These are phyloP conservation scores for Tolypocladium tundrense DNA, from an alignment of 2,329 filamentous ascomycete genomes.

Conservation along the genomic window DNA sequence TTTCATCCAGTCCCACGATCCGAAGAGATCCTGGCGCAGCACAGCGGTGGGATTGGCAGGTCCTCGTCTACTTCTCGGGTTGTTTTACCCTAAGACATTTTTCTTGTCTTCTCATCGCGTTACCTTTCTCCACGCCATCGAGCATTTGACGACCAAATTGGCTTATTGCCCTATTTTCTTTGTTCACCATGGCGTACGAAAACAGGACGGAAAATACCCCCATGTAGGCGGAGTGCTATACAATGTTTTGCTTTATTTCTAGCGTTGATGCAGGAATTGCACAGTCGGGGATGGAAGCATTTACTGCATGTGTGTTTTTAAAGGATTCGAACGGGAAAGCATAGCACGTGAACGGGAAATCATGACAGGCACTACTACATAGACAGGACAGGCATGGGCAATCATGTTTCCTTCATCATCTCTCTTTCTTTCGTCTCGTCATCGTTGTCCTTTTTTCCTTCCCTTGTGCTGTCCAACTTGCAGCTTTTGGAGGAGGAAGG, in stretches of 20 bases:
- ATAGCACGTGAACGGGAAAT: not conserved
- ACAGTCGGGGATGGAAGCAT: not conserved
- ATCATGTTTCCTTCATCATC: not conserved
- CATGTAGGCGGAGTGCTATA: not conserved
- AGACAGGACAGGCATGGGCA: not conserved
- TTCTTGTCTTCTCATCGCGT: conserved; percentile 5
- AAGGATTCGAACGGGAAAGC: not conserved
- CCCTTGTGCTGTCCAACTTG: not conserved
- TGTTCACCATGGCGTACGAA: conserved; percentile 3
- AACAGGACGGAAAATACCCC: conserved; percentile 3
- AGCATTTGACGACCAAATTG: not conserved
- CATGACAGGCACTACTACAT: not conserved
- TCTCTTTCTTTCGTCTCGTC: not conserved
- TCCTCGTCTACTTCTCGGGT: not conserved
- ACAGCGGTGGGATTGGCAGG: not conserved
- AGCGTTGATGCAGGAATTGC: not conserved
- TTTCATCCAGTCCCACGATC: not conserved
- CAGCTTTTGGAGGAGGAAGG: not conserved
- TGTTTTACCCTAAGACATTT: not conserved
- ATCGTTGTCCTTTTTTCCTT: not conserved
- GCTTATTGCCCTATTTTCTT: not conserved
- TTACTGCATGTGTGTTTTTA: not conserved
- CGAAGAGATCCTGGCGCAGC: not conserved
- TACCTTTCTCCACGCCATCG: not conserved
- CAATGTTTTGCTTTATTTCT: not conserved